These are phyloP conservation scores for Carex littledalei DNA, from an alignment of 176 grass and related monocot species.

Conservation along the genomic window DNA sequence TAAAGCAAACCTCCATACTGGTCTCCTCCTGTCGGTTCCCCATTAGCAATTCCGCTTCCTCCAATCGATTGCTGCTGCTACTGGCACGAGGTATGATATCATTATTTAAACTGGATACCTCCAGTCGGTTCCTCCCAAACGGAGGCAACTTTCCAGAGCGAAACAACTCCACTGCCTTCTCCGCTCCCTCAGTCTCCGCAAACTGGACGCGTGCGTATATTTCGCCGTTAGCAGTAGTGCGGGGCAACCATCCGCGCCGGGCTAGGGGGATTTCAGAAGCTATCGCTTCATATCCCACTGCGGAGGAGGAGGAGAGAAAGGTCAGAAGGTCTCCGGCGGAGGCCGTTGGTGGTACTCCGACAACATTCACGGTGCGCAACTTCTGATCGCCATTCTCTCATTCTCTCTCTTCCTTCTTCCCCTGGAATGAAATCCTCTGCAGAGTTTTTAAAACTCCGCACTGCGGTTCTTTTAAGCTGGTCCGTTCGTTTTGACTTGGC, in stretches of 20 bases:
- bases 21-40: constrained; percentile 18
- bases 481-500: no score
- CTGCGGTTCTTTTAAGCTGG: no score
- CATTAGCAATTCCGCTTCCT: constrained; percentile 9
- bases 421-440: no score
- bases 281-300: constrained; percentile 43
- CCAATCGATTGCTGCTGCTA: constrained; percentile 18
- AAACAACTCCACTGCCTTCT: constrained; percentile 34
- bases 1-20: constrained; percentile 11
- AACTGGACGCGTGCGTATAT: constrained; percentile 73
- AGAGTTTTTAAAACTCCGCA: no score
- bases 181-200: constrained; percentile 34
- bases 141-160: constrained; percentile 40
- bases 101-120: constrained; percentile 27
- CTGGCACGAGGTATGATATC: constrained; percentile 70
- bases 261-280: constrained; percentile 60
- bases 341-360: constrained; percentile 55
- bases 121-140: constrained; percentile 53
- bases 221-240: constrained; percentile 13
- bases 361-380: constrained; percentile 45
- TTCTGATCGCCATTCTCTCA: neutral
- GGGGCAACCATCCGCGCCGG: constrained; percentile 53
- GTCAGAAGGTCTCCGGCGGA: constrained; percentile 57
- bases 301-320: constrained; percentile 59
- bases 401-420: neutral